Evolutionary conservation across 495 filamentous ascomycete species (phyloP).

Genomic region (Haplographium delicatum): DNA sequence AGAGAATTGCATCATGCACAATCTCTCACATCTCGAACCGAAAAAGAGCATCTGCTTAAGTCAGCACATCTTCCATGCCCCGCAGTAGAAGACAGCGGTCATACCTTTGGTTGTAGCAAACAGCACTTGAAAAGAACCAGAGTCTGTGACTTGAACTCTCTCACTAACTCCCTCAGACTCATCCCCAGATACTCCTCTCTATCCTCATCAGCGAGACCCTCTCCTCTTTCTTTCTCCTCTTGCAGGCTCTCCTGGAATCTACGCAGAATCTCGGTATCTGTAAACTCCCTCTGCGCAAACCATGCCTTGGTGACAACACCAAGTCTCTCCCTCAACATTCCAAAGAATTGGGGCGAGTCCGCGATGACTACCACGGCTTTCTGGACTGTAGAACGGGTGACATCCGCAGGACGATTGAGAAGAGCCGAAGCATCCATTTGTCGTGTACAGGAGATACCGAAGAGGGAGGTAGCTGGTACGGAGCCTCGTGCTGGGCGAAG

Average conservation of each 20-base stretch:
- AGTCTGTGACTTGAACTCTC: slow-evolving; percentile 91
- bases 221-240: slow-evolving; percentile 52
- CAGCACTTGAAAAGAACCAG: slow-evolving; percentile 90
- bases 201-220: slow-evolving; percentile 63
- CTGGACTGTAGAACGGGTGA: slow-evolving; percentile 92
- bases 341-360: slow-evolving; percentile 77
- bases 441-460: slow-evolving; percentile 92
- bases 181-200: slow-evolving; percentile 88
- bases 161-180: slow-evolving; percentile 84
- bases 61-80: slow-evolving; percentile 7
- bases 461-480: slow-evolving; percentile 72
- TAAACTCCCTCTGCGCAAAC: slow-evolving; percentile 88
- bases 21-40: slow-evolving; percentile 83
- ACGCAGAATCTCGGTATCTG: slow-evolving; percentile 49
- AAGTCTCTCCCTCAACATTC: slow-evolving; percentile 74
- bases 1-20: slow-evolving; percentile 98
- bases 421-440: slow-evolving; percentile 80
- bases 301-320: slow-evolving; percentile 88
- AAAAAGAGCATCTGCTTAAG: slow-evolving; percentile 89
- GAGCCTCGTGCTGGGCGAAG: slow-evolving; percentile 56
- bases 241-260: slow-evolving; percentile 87
- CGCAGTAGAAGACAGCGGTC: slow-evolving; percentile 6
- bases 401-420: slow-evolving; percentile 73
- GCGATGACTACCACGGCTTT: slow-evolving; percentile 98
- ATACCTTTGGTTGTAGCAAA: slow-evolving; percentile 92